Base-by-base conservation (phyloP, 495 filamentous ascomycete species). In the Xanthoparmelia taractica region DNA sequence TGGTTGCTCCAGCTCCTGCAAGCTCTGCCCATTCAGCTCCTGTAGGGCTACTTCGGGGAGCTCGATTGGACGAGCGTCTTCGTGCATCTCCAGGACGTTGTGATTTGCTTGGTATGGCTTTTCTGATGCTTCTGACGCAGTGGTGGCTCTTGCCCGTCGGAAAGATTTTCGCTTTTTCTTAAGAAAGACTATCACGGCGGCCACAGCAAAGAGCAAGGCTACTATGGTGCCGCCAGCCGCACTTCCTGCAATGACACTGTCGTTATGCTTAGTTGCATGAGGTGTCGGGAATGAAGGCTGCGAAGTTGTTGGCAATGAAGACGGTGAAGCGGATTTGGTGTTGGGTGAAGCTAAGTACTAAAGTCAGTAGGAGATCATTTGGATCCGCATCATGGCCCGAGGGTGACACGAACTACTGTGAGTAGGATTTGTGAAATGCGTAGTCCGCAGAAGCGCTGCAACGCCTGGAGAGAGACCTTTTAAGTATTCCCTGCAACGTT, bases 221-320 rank as follows among this genome's bases (percentile, higher is more conserved):
- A 4, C 15, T 43, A 4, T 43, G 40, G 40, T 17, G 29, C 58
- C 63, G 15, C 57, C 63, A 2, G 60, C 20, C 10, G 33, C 45
- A 17, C 38, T 41, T 18, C 63, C 57, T 15, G 63, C 58, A 36
- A 65, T 60, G 57, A 25, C 43, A 20, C 63, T 58, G 20, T 18
- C 54, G 12, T 54, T 55, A 20, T 20, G 17, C 17, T 43, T 43
- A 5, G 17, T 18, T 43, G 40, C 40, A 43, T 43, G 3, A 17
- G 34, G 11, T 48, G 11, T 65, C 15, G 5, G 36, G 8, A 37
- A 33, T 29, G 18, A 25, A 2, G 36, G 17, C 20, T 8, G 58
- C 33, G 38, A 31, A 23, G 38, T 2, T 8, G 37, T n/a, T n/a
- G n/a, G 11, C 34, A 40, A 18, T 36, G 27, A 29, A 23, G 37